Conservation (phyloP, 2,329 filamentous ascomycete genomes). For the Colletotrichum caudatum region DNA sequence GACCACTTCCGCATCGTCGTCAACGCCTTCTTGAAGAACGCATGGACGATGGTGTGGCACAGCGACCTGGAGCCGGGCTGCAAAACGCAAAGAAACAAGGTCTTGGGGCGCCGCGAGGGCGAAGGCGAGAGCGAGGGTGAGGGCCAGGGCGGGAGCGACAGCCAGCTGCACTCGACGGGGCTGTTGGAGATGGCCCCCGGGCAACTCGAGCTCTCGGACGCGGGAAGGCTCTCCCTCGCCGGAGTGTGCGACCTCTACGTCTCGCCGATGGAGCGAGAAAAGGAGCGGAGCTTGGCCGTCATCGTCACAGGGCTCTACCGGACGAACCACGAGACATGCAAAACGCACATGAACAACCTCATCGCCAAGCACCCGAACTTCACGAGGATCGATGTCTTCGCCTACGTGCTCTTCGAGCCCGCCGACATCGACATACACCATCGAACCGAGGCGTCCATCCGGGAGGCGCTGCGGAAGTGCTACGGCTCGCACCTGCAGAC, state of each 20-base stretch:
- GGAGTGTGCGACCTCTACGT: constrained; percentile 40
- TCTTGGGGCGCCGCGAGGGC: background rate
- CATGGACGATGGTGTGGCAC: constrained; percentile 38
- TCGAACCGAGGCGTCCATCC: constrained; percentile 20
- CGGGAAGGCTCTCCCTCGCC: constrained; percentile 32
- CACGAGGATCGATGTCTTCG: constrained; percentile 39
- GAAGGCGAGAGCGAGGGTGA: background rate
- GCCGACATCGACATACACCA: constrained; percentile 20
- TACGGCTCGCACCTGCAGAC: constrained; percentile 36
- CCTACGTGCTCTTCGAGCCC: constrained; percentile 34
- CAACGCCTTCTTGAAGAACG: constrained; percentile 29
- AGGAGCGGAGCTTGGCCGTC: constrained; percentile 38
- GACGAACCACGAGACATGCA: constrained; percentile 27
- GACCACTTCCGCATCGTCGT: constrained; percentile 27
- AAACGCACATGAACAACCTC: constrained; percentile 33
- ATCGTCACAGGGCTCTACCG: constrained; percentile 40
- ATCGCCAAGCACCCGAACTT: constrained; percentile 28
- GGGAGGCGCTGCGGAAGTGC: constrained; percentile 34
- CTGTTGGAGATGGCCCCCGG: constrained; percentile 4
- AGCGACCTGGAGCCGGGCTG: constrained; percentile 37
- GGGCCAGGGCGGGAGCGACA: background rate
- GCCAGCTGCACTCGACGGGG: background rate
- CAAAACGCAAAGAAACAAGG: background rate
- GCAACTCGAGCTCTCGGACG: constrained; percentile 36
- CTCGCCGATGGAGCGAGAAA: constrained; percentile 27